These are phyloP conservation scores for Prunus mongolica DNA, from an alignment of 306 rosid species.

Conservation along the genomic window DNA sequence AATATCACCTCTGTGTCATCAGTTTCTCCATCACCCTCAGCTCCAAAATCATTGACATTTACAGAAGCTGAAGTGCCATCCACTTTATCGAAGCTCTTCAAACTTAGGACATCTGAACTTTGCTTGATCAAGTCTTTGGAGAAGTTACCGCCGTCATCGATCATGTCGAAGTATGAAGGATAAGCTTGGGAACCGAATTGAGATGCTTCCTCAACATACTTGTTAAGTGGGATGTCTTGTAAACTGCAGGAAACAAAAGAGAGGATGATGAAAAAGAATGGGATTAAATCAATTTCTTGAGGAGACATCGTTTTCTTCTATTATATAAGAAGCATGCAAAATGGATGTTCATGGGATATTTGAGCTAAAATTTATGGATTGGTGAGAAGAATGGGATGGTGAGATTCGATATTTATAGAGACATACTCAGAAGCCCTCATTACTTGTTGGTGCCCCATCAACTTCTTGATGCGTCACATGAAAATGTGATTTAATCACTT, in stretches of 20 bases:
- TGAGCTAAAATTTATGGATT: not conserved
- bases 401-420: not conserved
- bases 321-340: not conserved
- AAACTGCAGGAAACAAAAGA: constrained; percentile 29
- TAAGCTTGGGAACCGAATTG: constrained; percentile 18
- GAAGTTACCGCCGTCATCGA: constrained; percentile 22
- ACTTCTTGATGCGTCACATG: not conserved
- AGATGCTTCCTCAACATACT: not conserved
- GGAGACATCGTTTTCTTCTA: constrained; percentile 31
- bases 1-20: constrained; percentile 54
- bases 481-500: no score
- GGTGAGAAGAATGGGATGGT: not conserved
- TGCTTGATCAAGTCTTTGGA: constrained; percentile 30
- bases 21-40: constrained; percentile 42
- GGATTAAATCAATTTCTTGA: constrained; percentile 7
- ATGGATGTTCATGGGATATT: constrained; percentile 1
- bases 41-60: constrained; percentile 60
- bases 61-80: constrained; percentile 13
- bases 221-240: constrained; percentile 34
- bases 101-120: constrained; percentile 16
- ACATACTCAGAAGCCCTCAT: not conserved
- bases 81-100: constrained; percentile 12
- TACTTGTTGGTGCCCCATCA: not conserved
- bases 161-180: constrained; percentile 19
- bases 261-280: constrained; percentile 24